These are phyloP conservation scores for Pseudonitzschia pungens DNA, from an alignment of 108 stramenopile species.

Conservation along the genomic window DNA sequence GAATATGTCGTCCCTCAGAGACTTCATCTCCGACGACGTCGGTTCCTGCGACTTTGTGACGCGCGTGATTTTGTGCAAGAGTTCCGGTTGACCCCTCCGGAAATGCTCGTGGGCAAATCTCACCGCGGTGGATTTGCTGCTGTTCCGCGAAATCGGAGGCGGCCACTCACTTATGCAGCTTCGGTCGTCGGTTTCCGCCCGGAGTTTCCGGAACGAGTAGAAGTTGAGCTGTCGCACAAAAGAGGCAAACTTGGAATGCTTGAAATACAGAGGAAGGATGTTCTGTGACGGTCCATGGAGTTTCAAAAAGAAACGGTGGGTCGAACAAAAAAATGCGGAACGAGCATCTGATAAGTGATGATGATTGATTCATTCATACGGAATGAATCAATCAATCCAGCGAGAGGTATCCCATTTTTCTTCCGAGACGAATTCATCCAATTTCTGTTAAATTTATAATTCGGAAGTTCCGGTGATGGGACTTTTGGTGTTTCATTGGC, in stretches of 20 bases:
- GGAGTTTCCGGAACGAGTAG: slow-evolving; percentile 38
- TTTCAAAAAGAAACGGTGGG: too few relatives aligned
- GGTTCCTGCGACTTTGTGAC: slow-evolving; percentile 32
- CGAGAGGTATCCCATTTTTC: too few relatives aligned
- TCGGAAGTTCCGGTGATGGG: too few relatives aligned
- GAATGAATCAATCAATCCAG: too few relatives aligned
- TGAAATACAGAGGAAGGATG: slow-evolving; percentile 82
- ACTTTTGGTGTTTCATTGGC: too few relatives aligned
- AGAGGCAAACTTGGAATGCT: slow-evolving; percentile 82
- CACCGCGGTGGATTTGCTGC: slow-evolving; percentile 13
- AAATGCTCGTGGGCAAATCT: slow-evolving; percentile 30
- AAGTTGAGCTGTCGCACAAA: slow-evolving; percentile 60
- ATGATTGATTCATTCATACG: too few relatives aligned
- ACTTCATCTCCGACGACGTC: slow-evolving; percentile 20
- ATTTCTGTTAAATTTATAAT: too few relatives aligned
- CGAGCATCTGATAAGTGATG: too few relatives aligned
- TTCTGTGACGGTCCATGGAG: slow-evolving; percentile 8
- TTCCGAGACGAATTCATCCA: too few relatives aligned
- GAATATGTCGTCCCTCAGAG: slow-evolving; percentile 24
- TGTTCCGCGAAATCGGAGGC: not conserved
- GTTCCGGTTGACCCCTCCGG: slow-evolving; percentile 24
- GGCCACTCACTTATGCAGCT: not conserved
- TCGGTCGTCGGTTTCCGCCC: slow-evolving; percentile 9
- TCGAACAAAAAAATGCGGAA: too few relatives aligned
- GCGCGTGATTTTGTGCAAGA: slow-evolving; percentile 28